phyloP scores from a whole-genome alignment of 352 stramenopile genomes.

The Albugo laibachii region DNA sequence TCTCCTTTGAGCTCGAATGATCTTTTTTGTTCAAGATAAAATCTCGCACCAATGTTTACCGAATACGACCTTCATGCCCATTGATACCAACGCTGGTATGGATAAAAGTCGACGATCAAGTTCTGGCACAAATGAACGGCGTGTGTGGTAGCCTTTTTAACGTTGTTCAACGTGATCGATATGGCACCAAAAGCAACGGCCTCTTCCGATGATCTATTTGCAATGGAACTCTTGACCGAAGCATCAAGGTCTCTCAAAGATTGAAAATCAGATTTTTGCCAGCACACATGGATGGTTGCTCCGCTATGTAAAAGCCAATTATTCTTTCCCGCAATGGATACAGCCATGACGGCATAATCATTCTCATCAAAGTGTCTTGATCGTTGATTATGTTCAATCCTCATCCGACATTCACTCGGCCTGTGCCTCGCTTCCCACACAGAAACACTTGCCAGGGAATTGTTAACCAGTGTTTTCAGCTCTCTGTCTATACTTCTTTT shows the following conservation, averaged over 20 bases:
- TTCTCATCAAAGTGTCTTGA: no score
- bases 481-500: background rate
- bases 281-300: conserved; percentile 4
- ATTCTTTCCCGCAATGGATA: no score
- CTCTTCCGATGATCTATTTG: no score
- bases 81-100: background rate
- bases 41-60: background rate
- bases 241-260: background rate
- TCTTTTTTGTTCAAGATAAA: background rate
- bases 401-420: conserved; percentile 1
- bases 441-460: conserved; percentile 3
- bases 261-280: background rate
- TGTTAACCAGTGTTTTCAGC: background rate
- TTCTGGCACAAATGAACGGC: background rate
- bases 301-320: conserved; percentile 3
- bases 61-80: background rate
- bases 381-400: background rate
- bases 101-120: background rate
- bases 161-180: background rate
- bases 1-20: background rate
- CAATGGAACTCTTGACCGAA: no score
- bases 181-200: background rate
- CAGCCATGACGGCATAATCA: no score
- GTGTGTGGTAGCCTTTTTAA: background rate
- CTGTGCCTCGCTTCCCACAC: conserved; percentile 3